Conservation (phyloP, 2,329 filamentous ascomycete species). For the Fusarium drepaniforme region DNA sequence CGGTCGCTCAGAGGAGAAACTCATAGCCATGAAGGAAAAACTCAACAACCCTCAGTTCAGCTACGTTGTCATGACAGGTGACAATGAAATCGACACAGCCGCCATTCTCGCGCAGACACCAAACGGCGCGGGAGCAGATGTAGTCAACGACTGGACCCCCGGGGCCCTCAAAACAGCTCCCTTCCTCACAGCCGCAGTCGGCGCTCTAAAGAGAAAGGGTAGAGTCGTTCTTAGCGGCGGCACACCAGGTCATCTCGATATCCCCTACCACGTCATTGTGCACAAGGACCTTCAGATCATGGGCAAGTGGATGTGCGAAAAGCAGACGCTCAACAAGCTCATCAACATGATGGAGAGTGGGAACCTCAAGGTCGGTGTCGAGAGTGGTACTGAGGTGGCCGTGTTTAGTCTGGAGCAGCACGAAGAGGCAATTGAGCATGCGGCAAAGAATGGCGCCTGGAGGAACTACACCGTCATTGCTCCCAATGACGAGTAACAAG, state of each 20-base stretch:
- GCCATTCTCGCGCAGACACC: conserved; percentile 7
- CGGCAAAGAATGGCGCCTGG: background rate
- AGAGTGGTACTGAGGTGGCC: background rate
- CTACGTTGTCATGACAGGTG: conserved; percentile 16
- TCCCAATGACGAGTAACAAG: background rate
- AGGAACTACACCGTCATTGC: conserved; percentile 11
- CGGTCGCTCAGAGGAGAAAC: conserved; percentile 2
- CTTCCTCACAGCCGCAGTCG: conserved; percentile 1
- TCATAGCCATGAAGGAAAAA: conserved; percentile 8
- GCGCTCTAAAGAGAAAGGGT: conserved; percentile 6
- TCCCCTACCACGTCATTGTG: conserved; percentile 3
- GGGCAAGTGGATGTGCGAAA: conserved; percentile 17
- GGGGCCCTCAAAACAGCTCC: background rate
- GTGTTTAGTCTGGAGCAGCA: conserved; percentile 6
- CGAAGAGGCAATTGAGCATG: conserved; percentile 6
- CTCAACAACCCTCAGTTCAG: conserved; percentile 4
- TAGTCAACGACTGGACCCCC: conserved; percentile 11
- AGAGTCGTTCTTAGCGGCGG: conserved; percentile 11
- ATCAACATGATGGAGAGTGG: conserved; percentile 15
- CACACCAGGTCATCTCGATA: background rate
- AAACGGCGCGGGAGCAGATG: conserved; percentile 7
- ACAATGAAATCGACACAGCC: conserved; percentile 1
- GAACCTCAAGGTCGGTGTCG: background rate
- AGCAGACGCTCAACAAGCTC: background rate
- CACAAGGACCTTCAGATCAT: conserved; percentile 18